Evolutionary conservation across 768 basidiomycete genomes (phyloP).

Genomic region (Baorangia bicolor): DNA sequence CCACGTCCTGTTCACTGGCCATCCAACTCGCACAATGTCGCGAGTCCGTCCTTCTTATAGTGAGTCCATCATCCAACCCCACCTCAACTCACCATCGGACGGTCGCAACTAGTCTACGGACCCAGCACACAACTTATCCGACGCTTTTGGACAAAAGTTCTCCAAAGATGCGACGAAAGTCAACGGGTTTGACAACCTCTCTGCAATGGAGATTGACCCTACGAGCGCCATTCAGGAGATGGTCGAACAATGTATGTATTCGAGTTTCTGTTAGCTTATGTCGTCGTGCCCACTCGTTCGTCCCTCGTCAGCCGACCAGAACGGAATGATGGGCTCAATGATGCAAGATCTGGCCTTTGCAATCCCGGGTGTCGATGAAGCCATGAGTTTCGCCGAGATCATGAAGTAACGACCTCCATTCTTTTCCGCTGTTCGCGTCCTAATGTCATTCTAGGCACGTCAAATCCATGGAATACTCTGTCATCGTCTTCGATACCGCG

Average conservation of each 20-base stretch:
- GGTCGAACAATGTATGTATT: slow-evolving; percentile 92
- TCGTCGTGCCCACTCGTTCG: neutral
- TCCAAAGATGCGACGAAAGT: slow-evolving; percentile 98
- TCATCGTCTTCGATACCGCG: slow-evolving; percentile 98
- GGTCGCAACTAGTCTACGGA: slow-evolving; percentile 76
- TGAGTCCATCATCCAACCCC: slow-evolving; percentile 38
- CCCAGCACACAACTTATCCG: slow-evolving; percentile 98
- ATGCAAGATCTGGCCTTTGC: slow-evolving; percentile 99
- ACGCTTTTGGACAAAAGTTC: slow-evolving; percentile 99
- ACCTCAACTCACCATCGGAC: neutral
- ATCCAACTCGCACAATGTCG: slow-evolving; percentile 89
- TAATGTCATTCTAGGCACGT: slow-evolving; percentile 68
- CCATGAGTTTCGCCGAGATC: slow-evolving; percentile 99
- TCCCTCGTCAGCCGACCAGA: slow-evolving; percentile 65
- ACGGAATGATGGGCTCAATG: slow-evolving; percentile 98
- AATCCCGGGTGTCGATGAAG: slow-evolving; percentile 98
- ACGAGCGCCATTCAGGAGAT: slow-evolving; percentile 98
- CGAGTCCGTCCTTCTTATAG: slow-evolving; percentile 96
- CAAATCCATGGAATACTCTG: slow-evolving; percentile 99
- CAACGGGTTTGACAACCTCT: slow-evolving; percentile 95
- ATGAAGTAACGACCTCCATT: slow-evolving; percentile 72
- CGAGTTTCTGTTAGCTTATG: neutral
- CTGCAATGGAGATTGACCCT: slow-evolving; percentile 99
- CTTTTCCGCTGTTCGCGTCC: neutral
- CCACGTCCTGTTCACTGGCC: slow-evolving; percentile 96